Base-by-base conservation (phyloP, 345 rosid species). In the Linum lewisii region DNA sequence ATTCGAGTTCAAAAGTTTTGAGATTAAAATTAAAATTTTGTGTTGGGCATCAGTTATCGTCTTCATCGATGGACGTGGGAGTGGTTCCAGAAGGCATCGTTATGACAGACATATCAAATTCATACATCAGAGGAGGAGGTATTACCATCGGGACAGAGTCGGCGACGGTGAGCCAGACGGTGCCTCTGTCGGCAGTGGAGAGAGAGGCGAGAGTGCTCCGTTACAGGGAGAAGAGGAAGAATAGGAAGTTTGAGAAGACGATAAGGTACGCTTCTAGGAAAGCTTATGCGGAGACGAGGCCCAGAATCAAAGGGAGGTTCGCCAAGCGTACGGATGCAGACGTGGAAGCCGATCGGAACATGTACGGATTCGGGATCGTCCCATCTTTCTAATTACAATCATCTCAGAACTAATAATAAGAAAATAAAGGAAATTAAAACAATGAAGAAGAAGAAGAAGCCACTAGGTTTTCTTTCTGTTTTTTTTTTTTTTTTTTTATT, bases 241-340 rank as follows among this genome's bases (percentile, higher is more conserved):
- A 73, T 0, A 76, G 99, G 61, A 93, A 83, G 67, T 93, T 93
- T 21, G 92, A 83, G 74, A 93, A 93, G 78, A 93, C 99, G 15
- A 93, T 89, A 61, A 76, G 99, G 80, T 89, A 93, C 73, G 99
- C 99, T 37, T 93, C 97, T 13, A 82, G 99, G 72, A 89, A 93
- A 75, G 97, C 99, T 4, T 89, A 93, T 51, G 99, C 97, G 42
- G 99, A 93, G 70, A 82, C 84, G 51, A 81, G 99, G 58, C 99
- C 97, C 9, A 70, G 99, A 32, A 82, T 93, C 78, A 93, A 89
- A 68, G 99, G 99, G 14, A 59, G 97, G 47, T 93, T 93, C 26
- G 97, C 90, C 0, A 93, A 93, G 83, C 81, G 94, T 70, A 79
- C 71, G 2, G 79, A 86, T 21, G 70, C 32, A 19, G 89, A 83